A percentile compares a stretch with the other conserved stretches of the same genome.
Conservation (phyloP, 2,329 filamentous ascomycete species). For the Microdochium paspali region DNA sequence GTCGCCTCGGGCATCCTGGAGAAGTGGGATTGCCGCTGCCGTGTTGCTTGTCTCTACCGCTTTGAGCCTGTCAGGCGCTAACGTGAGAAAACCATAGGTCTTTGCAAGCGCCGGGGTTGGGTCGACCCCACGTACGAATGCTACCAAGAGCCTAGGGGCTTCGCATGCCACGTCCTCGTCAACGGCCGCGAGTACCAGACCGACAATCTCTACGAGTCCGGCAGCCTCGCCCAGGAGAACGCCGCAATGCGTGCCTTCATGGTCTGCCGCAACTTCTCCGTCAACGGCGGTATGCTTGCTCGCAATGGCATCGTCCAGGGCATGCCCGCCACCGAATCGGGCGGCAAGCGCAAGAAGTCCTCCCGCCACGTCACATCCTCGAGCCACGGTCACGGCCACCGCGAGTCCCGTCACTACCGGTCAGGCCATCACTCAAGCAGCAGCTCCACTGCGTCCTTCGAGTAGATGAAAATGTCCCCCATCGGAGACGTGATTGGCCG, state of each 20-base stretch:
- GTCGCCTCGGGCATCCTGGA: not conserved
- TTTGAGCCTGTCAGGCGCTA: constrained; percentile 14
- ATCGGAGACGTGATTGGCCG: not conserved
- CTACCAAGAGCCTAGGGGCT: constrained; percentile 65
- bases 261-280: constrained; percentile 95
- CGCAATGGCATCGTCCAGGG: constrained; percentile 61
- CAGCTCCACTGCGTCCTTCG: constrained; percentile 51
- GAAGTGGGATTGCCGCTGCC: not conserved
- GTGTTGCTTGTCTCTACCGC: not conserved
- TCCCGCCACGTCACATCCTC: constrained; percentile 37
- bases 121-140: constrained; percentile 82
- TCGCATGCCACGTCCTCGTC: constrained; percentile 83
- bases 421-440: constrained; percentile 53
- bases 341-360: constrained; percentile 39
- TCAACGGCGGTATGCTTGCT: constrained; percentile 85
- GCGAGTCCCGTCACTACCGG: constrained; percentile 34
- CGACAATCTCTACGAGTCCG: constrained; percentile 73
- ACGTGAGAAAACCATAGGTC: constrained; percentile 46
- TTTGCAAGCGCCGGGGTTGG: constrained; percentile 93
- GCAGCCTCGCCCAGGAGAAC: constrained; percentile 79
- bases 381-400: constrained; percentile 27
- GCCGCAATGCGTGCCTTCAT: constrained; percentile 94
- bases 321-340: constrained; percentile 45
- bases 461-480: constrained; percentile 21
- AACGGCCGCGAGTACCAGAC: constrained; percentile 97